Evolutionary conservation across 495 filamentous ascomycete genomes (phyloP).

Genomic region (Penicillium riverlandense): DNA sequence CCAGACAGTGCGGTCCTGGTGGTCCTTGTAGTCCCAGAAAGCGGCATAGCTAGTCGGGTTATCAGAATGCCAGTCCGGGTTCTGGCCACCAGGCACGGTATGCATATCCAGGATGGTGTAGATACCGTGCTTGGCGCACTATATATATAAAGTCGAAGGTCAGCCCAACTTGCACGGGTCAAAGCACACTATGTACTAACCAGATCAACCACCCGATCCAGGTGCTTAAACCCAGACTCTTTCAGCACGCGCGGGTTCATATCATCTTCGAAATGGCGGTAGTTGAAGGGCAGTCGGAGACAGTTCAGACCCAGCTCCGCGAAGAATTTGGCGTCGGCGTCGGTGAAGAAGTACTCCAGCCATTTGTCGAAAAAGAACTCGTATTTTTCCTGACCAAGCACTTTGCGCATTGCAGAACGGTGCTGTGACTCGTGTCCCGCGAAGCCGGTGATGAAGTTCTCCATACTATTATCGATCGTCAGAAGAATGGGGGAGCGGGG

Average conservation of each 20-base stretch:
- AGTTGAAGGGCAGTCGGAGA: constrained; percentile 58
- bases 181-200: constrained; percentile 3
- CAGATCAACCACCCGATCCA: constrained; percentile 52
- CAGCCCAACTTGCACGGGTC: no score
- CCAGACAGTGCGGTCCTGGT: constrained; percentile 52
- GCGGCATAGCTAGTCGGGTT: constrained; percentile 44
- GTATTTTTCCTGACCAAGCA: constrained; percentile 43
- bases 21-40: constrained; percentile 59
- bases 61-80: constrained; percentile 60
- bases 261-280: constrained; percentile 59
- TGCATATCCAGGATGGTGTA: constrained; percentile 61
- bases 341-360: constrained; percentile 58
- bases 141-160: neutral
- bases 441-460: constrained; percentile 65
- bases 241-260: constrained; percentile 54
- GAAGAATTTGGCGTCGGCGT: constrained; percentile 54
- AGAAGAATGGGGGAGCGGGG: no score
- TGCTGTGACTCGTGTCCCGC: constrained; percentile 52
- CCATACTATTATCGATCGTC: constrained; percentile 39
- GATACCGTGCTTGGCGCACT: constrained; percentile 48
- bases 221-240: constrained; percentile 46
- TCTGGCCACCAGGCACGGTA: constrained; percentile 57
- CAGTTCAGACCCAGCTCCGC: constrained; percentile 53
- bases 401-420: constrained; percentile 45
- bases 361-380: constrained; percentile 46